Evolutionary conservation across 495 filamentous ascomycete species (phyloP).

Genomic region (Trypethelium eluteriae): DNA sequence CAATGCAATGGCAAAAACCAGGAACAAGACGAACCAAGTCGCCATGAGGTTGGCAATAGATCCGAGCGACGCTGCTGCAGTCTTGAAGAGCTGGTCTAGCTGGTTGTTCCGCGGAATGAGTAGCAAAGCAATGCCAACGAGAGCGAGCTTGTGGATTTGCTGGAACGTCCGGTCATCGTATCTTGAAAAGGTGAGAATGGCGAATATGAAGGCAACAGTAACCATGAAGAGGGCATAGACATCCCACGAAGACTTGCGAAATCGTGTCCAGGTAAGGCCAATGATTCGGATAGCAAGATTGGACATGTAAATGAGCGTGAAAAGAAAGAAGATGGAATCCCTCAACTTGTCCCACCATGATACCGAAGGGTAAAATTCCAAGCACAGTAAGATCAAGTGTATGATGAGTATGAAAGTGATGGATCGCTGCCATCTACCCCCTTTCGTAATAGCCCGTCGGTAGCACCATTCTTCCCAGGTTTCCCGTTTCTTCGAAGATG

Average conservation of each 20-base stretch:
- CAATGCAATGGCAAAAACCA: conserved; percentile 91
- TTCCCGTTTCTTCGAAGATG: conserved; percentile 61
- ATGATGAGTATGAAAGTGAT: conserved; percentile 72
- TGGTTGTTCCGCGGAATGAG: conserved; percentile 96
- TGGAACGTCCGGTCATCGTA: conserved; percentile 52
- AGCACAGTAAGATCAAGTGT: conserved; percentile 72
- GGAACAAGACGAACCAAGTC: conserved; percentile 94
- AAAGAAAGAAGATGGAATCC: conserved; percentile 69
- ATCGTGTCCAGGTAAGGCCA: conserved; percentile 87
- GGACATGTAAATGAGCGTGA: conserved; percentile 75
- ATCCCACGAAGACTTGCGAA: conserved; percentile 92
- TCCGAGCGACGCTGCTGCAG: conserved; percentile 87
- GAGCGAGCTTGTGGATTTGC: conserved; percentile 83
- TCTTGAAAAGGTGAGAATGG: conserved; percentile 57
- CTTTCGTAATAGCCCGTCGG: conserved; percentile 85
- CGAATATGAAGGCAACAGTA: conserved; percentile 73
- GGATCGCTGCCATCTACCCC: conserved; percentile 80
- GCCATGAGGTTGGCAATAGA: conserved; percentile 88
- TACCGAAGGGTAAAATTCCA: conserved; percentile 77
- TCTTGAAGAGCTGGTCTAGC: conserved; percentile 98
- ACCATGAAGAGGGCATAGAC: conserved; percentile 78
- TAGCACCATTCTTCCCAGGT: conserved; percentile 91
- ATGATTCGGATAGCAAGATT: conserved; percentile 81
- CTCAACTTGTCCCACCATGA: conserved; percentile 57
- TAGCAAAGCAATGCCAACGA: conserved; percentile 82